phyloP scores from a whole-genome alignment of 768 basidiomycete genomes.

The Auriculariales sp. region DNA sequence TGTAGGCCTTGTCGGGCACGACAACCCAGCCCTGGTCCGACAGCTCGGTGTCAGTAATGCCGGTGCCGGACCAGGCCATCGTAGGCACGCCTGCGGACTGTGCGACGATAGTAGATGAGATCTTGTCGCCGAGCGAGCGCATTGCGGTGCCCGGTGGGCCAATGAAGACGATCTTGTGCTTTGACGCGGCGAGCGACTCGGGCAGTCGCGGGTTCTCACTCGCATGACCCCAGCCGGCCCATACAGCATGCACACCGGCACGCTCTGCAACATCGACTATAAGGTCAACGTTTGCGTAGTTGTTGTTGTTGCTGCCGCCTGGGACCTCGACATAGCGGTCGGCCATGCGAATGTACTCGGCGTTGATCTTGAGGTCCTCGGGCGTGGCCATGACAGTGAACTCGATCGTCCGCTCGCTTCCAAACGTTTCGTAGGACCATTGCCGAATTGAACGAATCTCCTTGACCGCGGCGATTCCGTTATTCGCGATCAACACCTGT shows the following conservation, averaged over 20 bases:
- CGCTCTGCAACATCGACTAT: constrained; percentile 98
- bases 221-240: constrained; percentile 99
- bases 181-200: constrained; percentile 80
- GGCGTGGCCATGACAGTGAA: constrained; percentile 99
- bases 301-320: constrained; percentile 97
- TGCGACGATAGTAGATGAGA: constrained; percentile 97
- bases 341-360: constrained; percentile 99
- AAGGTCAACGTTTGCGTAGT: constrained; percentile 98
- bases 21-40: constrained; percentile 83
- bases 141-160: constrained; percentile 98
- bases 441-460: constrained; percentile 97
- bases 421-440: constrained; percentile 99
- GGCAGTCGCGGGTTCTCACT: constrained; percentile 97
- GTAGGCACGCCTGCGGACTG: constrained; percentile 93
- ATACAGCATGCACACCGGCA: constrained; percentile 94
- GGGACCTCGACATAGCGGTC: constrained; percentile 98
- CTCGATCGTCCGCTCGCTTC: constrained; percentile 87
- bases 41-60: constrained; percentile 74
- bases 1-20: constrained; percentile 85
- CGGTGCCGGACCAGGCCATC: constrained; percentile 98
- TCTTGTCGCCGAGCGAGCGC: constrained; percentile 98
- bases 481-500: constrained; percentile 96
- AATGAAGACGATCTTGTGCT: constrained; percentile 96
- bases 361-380: constrained; percentile 96
- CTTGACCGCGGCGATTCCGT: constrained; percentile 98